phyloP scores from a whole-genome alignment of 345 rosid species.

The Eucalyptus victrix region DNA sequence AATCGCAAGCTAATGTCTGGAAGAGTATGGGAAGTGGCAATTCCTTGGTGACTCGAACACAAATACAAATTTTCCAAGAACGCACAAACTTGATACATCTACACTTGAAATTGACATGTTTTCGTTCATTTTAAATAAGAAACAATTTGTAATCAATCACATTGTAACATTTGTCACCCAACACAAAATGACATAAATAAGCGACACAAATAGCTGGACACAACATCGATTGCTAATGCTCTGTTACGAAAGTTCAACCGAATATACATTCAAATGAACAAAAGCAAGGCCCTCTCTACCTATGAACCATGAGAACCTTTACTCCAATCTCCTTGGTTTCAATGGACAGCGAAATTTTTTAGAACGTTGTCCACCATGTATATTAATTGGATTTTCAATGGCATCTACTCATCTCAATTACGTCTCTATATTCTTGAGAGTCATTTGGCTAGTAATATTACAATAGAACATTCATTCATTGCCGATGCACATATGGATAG shows the following conservation, averaged over 20 bases:
- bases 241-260: no score
- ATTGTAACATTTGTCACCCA: fast-evolving
- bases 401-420: no score
- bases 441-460: no score
- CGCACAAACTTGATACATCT: background rate
- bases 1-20: no score
- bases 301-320: background rate
- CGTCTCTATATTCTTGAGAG: no score
- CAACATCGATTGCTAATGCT: background rate
- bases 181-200: background rate
- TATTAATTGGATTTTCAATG: no score
- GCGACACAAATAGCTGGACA: background rate
- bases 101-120: background rate
- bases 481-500: no score
- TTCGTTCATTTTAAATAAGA: background rate
- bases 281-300: background rate
- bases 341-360: background rate
- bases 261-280: background rate
- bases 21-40: no score
- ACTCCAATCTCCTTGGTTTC: background rate
- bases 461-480: no score
- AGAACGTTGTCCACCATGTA: no score
- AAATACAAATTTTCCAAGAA: background rate
- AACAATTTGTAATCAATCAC: background rate
- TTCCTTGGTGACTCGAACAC: background rate